phyloP scores from a whole-genome alignment of 2,329 filamentous ascomycete genomes.

The Microdochium bolleyi region DNA sequence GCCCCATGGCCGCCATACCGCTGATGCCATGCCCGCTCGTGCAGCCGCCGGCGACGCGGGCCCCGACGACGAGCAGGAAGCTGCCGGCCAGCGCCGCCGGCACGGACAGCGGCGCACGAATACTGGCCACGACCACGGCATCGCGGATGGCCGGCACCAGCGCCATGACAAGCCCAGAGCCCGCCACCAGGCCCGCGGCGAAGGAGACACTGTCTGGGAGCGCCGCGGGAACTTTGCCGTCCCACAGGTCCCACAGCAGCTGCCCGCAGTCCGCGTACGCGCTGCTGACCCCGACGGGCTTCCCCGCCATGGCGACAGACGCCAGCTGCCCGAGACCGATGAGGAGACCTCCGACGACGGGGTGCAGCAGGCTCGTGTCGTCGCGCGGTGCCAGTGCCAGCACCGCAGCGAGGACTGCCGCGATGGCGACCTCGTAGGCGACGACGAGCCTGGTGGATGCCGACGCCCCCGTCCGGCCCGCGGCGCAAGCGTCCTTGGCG shows the following conservation, averaged over 20 bases:
- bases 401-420: neutral
- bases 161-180: neutral
- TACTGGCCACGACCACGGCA: neutral
- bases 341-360: neutral
- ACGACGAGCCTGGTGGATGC: neutral
- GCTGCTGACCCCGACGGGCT: neutral
- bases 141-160: neutral
- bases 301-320: neutral
- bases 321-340: neutral
- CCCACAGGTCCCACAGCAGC: neutral
- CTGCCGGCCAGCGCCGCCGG: neutral
- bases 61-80: slow-evolving; percentile 26
- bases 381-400: neutral
- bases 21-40: slow-evolving; percentile 37
- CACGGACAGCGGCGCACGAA: too few species aligned
- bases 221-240: neutral
- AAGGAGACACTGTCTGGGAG: neutral
- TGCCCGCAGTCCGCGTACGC: neutral
- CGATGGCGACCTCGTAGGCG: neutral
- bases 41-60: slow-evolving; percentile 33
- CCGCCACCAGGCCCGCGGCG: neutral
- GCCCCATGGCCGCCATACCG: slow-evolving; percentile 28
- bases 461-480: neutral
- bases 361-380: neutral
- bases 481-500: neutral